Evolutionary conservation across 805 yeast species (phyloP), one percentile per base, ranked within the genome.

Genomic region (Pichia exigua): DNA sequence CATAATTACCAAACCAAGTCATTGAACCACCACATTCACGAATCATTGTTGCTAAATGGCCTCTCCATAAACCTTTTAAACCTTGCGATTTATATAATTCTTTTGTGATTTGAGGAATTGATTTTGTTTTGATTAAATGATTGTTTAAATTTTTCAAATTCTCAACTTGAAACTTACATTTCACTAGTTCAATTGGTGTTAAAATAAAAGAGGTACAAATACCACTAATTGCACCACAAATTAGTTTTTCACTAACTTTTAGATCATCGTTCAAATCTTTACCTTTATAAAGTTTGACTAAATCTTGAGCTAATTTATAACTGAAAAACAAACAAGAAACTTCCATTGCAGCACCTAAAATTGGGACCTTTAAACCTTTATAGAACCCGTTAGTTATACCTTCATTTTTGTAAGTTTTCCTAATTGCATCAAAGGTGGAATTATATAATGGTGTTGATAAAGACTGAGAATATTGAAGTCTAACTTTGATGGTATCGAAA

Each of bases 1-100:
- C 96, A 65, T 90, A 90, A 18, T 94, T 79, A 0, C 96, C 92
- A 70, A 91, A 91, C 97, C 97, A 91, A 2, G 92, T 83, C 4
- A 95, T 87, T 2, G 96, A 87, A 9, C 97, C 97, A 28, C 90
- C 84, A 40, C 87, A 76, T 64, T 91, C 98, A 60, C 97, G 76
- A 2, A 87, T 56, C 46, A 88, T 68, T 0, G 98, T 91, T 21
- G 94, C 83, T 0, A 82, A 71, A 58, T 90, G 90, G 2, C 98
- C 98, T 56, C 79, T 79, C 96, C 96, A 91, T 54, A 91, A 73
- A 0, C 96, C 97, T 11, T 58, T 43, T 0, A 87, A 8, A 0
- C 97, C 97, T 15, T 58, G 49, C 3, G 72, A 66, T 18, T 59
- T 57, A 20, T 79, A 60, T 0, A 86, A 73, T 4, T 69, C 65